Evolutionary conservation across 2,329 filamentous ascomycete genomes (phyloP), one percentile per base, ranked within the genome.

Genomic region (Rosellinia necatrix): DNA sequence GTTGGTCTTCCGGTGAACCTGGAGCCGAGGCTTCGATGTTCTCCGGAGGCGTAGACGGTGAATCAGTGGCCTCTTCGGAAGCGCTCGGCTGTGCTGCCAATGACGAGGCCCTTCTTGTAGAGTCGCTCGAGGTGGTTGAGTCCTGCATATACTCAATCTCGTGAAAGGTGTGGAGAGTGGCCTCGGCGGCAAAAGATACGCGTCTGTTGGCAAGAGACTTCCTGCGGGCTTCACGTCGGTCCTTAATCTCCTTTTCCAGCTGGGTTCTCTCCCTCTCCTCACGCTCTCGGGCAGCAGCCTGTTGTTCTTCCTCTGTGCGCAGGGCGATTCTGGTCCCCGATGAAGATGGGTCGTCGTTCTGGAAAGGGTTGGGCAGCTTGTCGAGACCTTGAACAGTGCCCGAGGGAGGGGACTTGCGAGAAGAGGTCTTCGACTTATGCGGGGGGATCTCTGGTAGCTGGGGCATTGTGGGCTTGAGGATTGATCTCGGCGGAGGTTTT

Each of bases 161-260:
- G 69, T 97, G 92, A 81, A 96, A 97, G 0, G 94, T 99, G 71
- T 99, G 94, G 30, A 99, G 81, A 3, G 94, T 99, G 10, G 94
- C 94, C 75, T 99, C 94, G 1, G 94, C 94, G 4, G 94, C 94
- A 73, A 99, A 99, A 0, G 93, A 97, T 29, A 99, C 94, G 69
- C 94, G 86, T 68, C 94, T 86, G 71, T 94, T 96, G 43, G 93
- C 92, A 54, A 96, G 82, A 15, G 92, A 97, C 72, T 97, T 97
- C 65, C 94, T 84, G 61, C 94, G 87, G 40, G 91, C 92, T 71
- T 96, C 94, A 65, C 92, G 84, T 52, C 92, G 84, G 65, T 93
- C 87, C 56, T 82, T 75, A 44, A 85, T 79, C 42, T 84, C 83
- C 64, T 83, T 85, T 67, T 87, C 82, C 12, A 82, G 69, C 50